Evolutionary conservation across 1,284 basidiomycete genomes (phyloP), one percentile per base, ranked within the genome.

Genomic region (Taiwanofungus camphoratus): DNA sequence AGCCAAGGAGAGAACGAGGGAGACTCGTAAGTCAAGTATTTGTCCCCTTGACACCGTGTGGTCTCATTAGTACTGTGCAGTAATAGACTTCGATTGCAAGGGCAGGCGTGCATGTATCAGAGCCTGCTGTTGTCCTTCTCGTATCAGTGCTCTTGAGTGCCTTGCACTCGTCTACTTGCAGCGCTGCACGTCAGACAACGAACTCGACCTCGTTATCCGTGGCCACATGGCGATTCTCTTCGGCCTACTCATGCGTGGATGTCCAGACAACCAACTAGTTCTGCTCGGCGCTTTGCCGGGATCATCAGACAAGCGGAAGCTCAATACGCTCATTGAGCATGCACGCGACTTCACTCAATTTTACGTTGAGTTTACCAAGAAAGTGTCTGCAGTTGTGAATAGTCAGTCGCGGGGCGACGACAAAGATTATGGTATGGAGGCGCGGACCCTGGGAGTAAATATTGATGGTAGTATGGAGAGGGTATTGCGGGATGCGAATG

Each of bases 201-300:
- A 64, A 29, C 57, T 60, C 41, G 63, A 62, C 29, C 54, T 68
- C 1, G 65, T 82, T 53, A 67, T 84, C 15, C 73, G 74, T 16
- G 81, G 81, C 0, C 85, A 87, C 54, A 72, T 85, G 12, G 76
- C 85, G 0, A 74, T 88, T 3, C 69, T 88, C 5, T 71, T 88
- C 38, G 85, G 83, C 3, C 62, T 88, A n/a, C 69, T 87, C 37
- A 77, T 84, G 62, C 69, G 68, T 33, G 64, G 66, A 29, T 68
- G 63, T 30, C 42, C 56, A 3, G 52, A 53, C 20, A 82, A 79
- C 52, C 71, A 74, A 49, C 34, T 48, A 2, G 50, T 66, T 3
- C 60, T 84, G n/a, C 56, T 81, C 4, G 57, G 55, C 1, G 55
- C 58, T 1, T 60, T 83, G 5, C 67, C 74, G 1, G 66, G 67